Conservation (phyloP, 208 protist species). For the Trypanosoma platydactyli region DNA sequence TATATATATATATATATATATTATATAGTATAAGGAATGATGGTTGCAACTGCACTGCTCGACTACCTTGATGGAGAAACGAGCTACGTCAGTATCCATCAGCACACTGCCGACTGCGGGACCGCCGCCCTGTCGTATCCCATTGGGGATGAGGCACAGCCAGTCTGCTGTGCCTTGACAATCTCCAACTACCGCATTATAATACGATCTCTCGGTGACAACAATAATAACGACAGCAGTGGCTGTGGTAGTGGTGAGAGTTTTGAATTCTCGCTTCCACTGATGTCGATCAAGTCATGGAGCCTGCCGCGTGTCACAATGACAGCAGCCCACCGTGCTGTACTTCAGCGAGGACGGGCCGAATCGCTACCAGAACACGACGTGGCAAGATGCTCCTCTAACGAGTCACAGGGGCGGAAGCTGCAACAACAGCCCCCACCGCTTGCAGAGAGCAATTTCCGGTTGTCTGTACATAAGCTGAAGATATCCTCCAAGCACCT, state of each 20-base stretch:
- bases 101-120: conserved; percentile 13
- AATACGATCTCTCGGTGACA: not conserved
- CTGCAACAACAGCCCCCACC: not conserved
- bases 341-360: conserved; percentile 20
- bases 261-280: conserved; percentile 39
- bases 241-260: conserved; percentile 15
- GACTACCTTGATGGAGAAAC: conserved; percentile 18
- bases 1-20: too few relatives aligned
- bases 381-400: not conserved
- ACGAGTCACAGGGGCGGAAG: not conserved
- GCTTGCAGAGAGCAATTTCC: not conserved
- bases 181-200: conserved; percentile 30
- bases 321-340: conserved; percentile 7
- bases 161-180: conserved; percentile 14
- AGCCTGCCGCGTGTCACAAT: conserved; percentile 20
- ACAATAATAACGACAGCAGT: not conserved
- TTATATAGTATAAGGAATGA: not conserved
- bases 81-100: conserved; percentile 15
- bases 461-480: conserved; percentile 7
- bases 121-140: conserved; percentile 17
- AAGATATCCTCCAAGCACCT: conserved; percentile 31
- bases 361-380: conserved; percentile 1
- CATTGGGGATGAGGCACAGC: not conserved
- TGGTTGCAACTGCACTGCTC: conserved; percentile 9
- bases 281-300: conserved; percentile 58